Base-by-base conservation (phyloP, 2,329 filamentous ascomycete species). In the Aspergillus pseudoglaucus region DNA sequence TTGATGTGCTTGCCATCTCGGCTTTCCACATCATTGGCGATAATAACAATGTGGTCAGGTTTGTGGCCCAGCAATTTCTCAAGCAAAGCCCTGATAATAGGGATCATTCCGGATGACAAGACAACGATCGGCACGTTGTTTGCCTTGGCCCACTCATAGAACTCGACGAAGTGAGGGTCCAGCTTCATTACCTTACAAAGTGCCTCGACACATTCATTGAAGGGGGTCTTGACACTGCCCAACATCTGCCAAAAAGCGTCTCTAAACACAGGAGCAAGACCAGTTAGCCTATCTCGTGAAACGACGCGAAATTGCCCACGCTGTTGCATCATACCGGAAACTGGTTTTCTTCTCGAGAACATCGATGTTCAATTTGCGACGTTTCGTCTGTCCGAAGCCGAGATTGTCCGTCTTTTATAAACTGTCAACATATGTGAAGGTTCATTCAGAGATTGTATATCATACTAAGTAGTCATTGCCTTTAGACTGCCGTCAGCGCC, bases 51-150 rank as follows among this genome's bases (percentile, higher is more conserved):
- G 63, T 90, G 63, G 47, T 54, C 59, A 30, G 83, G 81, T 57
- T 86, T 84, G 25, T 86, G 83, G n/a, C 90, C 91, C 3, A 97
- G 77, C 44, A 95, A 78, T 58, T 87, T 83, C 53, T 85, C 80
- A 50, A 98, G 76, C 55, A 97, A 77, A 14, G 87, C 88, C 52
- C 84, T 82, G 66, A 98, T 96, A 59, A 97, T 82, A 33, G 91
- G 91, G 59, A 83, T 79, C 93, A 98, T 97, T 54, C 93, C 93
- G 40, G 87, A 88, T 53, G 87, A 93, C 30, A 98, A 77, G 18
- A 98, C 87, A 17, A 97, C 90, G 53, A 96, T 86, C 22, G 93
- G 93, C 12, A 97, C 83, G 65, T 95, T 90, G 71, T 91, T 84
- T 54, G 77, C 76, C 53, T 83, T 79, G 27, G 85, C 81, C 88